A percentile compares a stretch with the other conserved stretches of the same genome.
phyloP scores from a whole-genome alignment of 495 filamentous ascomycete genomes.

The Lepraria neglecta region DNA sequence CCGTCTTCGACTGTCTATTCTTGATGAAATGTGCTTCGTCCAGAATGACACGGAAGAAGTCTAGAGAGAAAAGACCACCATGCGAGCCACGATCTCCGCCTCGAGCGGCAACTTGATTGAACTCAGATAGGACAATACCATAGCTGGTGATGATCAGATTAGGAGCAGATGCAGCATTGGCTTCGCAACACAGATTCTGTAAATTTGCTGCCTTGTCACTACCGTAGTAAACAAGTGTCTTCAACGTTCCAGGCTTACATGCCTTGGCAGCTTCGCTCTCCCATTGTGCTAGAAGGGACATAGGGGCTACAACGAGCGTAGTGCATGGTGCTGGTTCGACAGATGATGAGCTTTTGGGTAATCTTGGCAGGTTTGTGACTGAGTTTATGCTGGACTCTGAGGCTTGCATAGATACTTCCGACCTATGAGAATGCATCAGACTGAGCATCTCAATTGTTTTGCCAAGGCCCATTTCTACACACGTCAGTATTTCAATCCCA shows the following conservation, averaged over 20 bases:
- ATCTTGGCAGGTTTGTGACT: conserved; percentile 51
- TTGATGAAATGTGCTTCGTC: conserved; percentile 96
- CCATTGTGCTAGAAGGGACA: conserved; percentile 92
- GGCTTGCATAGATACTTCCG: conserved; percentile 40
- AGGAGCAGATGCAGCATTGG: conserved; percentile 68
- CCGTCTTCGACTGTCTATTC: conserved; percentile 81
- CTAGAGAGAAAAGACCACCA: conserved; percentile 79
- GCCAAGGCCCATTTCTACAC: conserved; percentile 58
- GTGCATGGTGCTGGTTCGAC: conserved; percentile 73
- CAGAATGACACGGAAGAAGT: conserved; percentile 89
- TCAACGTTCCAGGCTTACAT: conserved; percentile 72
- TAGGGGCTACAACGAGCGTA: conserved; percentile 89
- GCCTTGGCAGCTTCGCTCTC: conserved; percentile 89
- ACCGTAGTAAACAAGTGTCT: conserved; percentile 85
- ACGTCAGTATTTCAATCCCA: conserved; percentile 3
- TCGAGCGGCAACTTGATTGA: conserved; percentile 55
- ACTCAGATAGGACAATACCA: conserved; percentile 85
- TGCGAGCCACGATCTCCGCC: conserved; percentile 51
- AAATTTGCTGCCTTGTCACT: conserved; percentile 72
- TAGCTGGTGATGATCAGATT: conserved; percentile 95
- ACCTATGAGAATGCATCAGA: conserved; percentile 78
- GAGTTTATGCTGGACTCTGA: conserved; percentile 34
- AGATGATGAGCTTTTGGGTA: conserved; percentile 47
- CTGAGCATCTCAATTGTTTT: conserved; percentile 98
- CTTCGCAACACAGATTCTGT: conserved; percentile 64